Percentiles rank a stretch among this genome's conserved stretches.
Conservation (phyloP, 2,329 filamentous ascomycete genomes). For the Trichoderma simmonsii region DNA sequence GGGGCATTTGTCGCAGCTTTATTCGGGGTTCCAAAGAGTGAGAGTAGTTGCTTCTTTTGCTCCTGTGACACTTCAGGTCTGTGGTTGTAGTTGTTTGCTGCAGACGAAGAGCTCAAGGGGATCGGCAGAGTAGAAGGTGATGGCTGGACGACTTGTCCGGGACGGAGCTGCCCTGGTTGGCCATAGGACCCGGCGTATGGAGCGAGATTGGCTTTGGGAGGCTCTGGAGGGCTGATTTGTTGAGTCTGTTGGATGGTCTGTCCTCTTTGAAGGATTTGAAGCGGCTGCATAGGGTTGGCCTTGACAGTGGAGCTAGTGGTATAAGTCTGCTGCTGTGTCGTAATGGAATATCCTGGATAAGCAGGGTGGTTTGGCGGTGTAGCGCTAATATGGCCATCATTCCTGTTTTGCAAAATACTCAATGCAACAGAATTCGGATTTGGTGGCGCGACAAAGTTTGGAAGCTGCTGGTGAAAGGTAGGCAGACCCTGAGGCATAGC, state of each 20-base stretch:
- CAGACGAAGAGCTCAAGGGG: background rate
- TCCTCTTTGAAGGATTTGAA: conserved; percentile 37
- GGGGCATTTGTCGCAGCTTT: conserved; percentile 12
- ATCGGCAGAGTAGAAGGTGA: conserved; percentile 18
- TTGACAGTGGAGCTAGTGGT: conserved; percentile 23
- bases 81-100: conserved; percentile 11
- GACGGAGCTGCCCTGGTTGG: conserved; percentile 22
- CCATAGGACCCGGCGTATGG: conserved; percentile 26
- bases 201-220: conserved; percentile 17
- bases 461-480: conserved; percentile 31
- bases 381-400: conserved; percentile 18
- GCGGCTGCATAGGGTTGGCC: conserved; percentile 23
- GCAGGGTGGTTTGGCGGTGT: conserved; percentile 19
- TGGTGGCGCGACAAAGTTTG: conserved; percentile 29
- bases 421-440: conserved; percentile 20
- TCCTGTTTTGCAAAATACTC: conserved; percentile 15
- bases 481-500: conserved; percentile 41
- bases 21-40: conserved; percentile 57
- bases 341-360: conserved; percentile 20
- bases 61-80: conserved; percentile 30
- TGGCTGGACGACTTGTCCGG: conserved; percentile 23
- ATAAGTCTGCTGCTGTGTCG: conserved; percentile 26
- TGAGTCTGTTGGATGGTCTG: conserved; percentile 23
- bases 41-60: conserved; percentile 47
- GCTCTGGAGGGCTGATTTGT: background rate